A percentile compares a stretch with the other conserved stretches of the same genome.
These are phyloP conservation scores for Arctostaphylos glauca DNA, from an alignment of 148 eudicot genomes.

Conservation along the genomic window DNA sequence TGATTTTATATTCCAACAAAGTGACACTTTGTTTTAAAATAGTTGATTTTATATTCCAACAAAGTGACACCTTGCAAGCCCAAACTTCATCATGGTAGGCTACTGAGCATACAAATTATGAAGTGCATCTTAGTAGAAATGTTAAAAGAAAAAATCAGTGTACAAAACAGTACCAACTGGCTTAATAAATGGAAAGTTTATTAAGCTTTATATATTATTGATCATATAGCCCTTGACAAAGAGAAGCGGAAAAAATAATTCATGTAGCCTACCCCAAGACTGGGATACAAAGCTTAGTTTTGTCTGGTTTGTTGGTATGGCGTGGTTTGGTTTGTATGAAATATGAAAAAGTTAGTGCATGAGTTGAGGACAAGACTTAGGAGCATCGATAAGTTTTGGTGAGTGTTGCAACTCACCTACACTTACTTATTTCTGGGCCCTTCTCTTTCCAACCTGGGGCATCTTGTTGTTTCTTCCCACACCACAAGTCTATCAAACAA, in stretches of 20 bases:
- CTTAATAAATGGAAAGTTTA: too few relatives aligned
- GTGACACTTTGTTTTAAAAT: too few relatives aligned
- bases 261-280: neutral
- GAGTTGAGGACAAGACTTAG: neutral
- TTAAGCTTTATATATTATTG: neutral
- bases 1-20: neutral
- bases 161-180: neutral
- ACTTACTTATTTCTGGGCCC: neutral
- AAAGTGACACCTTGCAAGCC: neutral
- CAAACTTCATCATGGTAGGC: neutral
- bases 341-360: neutral
- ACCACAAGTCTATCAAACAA: neutral
- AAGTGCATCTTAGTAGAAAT: neutral
- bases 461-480: neutral
- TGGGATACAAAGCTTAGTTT: neutral
- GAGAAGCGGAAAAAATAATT: neutral
- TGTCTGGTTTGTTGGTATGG: neutral
- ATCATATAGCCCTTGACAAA: neutral
- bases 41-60: neutral
- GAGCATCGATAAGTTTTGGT: neutral
- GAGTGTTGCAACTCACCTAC: neutral
- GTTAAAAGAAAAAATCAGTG: neutral
- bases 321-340: neutral
- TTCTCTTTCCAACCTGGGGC: neutral
- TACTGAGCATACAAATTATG: neutral